These are phyloP conservation scores for Plasmodium berghei DNA, from an alignment of 169 alveolate genomes.

Conservation along the genomic window DNA sequence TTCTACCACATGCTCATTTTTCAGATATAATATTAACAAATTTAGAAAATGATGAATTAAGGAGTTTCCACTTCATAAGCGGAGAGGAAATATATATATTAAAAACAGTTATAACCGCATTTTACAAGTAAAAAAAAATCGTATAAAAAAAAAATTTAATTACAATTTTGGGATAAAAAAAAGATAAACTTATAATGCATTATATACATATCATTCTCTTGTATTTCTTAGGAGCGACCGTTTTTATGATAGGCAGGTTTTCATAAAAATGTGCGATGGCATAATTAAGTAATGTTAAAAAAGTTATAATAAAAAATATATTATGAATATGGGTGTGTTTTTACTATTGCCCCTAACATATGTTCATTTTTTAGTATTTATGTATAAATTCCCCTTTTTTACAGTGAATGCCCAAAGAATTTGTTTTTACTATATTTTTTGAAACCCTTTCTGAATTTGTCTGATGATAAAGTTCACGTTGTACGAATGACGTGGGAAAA, in stretches of 20 bases:
- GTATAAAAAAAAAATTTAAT: not conserved
- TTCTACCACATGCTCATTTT: not conserved
- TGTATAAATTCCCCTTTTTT: not conserved
- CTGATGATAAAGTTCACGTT: constrained; percentile 60
- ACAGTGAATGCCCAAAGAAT: constrained; percentile 61
- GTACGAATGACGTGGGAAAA: constrained; percentile 68
- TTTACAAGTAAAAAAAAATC: constrained; percentile 32
- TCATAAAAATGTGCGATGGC: constrained; percentile 67
- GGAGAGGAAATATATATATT: constrained; percentile 33
- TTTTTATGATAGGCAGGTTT: constrained; percentile 57
- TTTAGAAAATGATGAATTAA: constrained; percentile 20
- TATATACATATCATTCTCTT: not conserved
- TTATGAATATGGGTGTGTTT: no score
- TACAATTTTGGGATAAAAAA: not conserved
- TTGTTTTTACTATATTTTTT: constrained; percentile 54
- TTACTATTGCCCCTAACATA: not conserved
- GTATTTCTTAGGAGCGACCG: constrained; percentile 25
- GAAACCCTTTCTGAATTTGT: constrained; percentile 60
- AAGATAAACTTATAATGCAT: not conserved
- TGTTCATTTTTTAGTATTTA: not conserved
- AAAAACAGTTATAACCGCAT: constrained; percentile 34
- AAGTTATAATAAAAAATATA: not conserved
- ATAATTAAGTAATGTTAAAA: constrained; percentile 38
- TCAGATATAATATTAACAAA: constrained; percentile 50
- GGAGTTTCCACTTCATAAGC: constrained; percentile 26